Base-by-base conservation (phyloP, 805 yeast species). In the Naumovozyma baii region DNA sequence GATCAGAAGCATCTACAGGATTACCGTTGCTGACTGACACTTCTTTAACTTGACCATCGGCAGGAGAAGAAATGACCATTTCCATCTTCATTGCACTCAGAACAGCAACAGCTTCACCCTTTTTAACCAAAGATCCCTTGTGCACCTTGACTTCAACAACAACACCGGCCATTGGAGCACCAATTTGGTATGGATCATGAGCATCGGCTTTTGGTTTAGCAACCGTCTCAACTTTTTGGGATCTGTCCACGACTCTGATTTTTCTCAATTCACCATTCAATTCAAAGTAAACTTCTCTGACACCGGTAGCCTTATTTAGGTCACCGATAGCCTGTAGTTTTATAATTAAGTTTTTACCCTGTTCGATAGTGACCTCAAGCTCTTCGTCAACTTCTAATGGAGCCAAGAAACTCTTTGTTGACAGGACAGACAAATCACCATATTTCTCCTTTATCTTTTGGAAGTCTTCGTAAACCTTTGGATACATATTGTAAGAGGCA, bases 91-190 rank as follows among this genome's bases (percentile, higher is more conserved):
- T 90, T 48, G 98, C 98, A 61, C 90, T 78, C 60, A 90, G 73
- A 18, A 90, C 95, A 45, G 94, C 94, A 48, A 90, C 64, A 26
- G 96, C 88, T 61, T 90, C 95, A 50, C 98, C 98, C 76, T 90
- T 90, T 76, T 85, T 86, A 49, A 92, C 95, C 49, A 81, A 82
- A 39, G 79, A 73, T 45, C 94, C 95, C 51, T 77, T 76, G 70
- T 86, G 84, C 47, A 87, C 86, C 59, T 94, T 84, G 39, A 88
- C 83, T 67, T 92, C 98, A 48, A 90, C 85, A 46, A 90, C 85
- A 48, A 88, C 96, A 70, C 98, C 98, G 32, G 97, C 94, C 97
- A 90, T 90, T 66, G 98, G 98, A 4, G 98, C 94, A 52, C 97
- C 97, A 47, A 92, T 80, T 52, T 92, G 96, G 58, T 80, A 82